Percentiles rank a stretch among this genome's conserved stretches.
These are phyloP conservation scores for Takashimella tepidaria DNA, from an alignment of 1,284 basidiomycete genomes.

Conservation along the genomic window DNA sequence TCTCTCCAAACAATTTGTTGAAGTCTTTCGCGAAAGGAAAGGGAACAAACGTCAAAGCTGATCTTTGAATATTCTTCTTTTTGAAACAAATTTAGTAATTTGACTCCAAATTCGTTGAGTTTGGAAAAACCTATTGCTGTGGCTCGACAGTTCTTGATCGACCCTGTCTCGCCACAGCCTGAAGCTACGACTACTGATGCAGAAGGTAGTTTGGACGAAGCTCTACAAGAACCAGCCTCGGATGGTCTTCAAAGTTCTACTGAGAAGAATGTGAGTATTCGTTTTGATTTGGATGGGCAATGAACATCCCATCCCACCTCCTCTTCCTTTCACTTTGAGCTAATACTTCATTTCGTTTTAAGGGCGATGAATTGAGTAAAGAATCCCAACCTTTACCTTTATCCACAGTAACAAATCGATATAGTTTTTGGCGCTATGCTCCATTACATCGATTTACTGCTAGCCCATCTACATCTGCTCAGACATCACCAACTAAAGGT, in stretches of 20 bases:
- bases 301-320: too few relatives aligned
- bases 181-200: not conserved
- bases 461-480: constrained; percentile 9
- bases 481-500: not conserved
- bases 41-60: too few relatives aligned
- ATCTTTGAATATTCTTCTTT: too few relatives aligned
- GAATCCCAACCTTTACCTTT: constrained; percentile 3
- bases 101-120: constrained; percentile 8
- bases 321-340: too few relatives aligned
- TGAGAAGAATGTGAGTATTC: not conserved
- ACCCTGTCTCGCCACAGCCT: not conserved
- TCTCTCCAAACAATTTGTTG: too few relatives aligned
- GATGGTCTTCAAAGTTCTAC: not conserved
- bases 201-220: not conserved
- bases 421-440: constrained; percentile 17
- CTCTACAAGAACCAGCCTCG: not conserved
- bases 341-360: too few relatives aligned
- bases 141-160: constrained; percentile 26
- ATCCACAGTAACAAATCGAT: constrained; percentile 5
- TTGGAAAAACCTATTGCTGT: constrained; percentile 35
- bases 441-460: constrained; percentile 12
- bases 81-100: not conserved
- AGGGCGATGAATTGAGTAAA: too few relatives aligned
- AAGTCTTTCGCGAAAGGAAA: too few relatives aligned
- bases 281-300: too few relatives aligned